Conservation (phyloP, 192 early-diverging fungal species). For the Coemansia sp. region DNA sequence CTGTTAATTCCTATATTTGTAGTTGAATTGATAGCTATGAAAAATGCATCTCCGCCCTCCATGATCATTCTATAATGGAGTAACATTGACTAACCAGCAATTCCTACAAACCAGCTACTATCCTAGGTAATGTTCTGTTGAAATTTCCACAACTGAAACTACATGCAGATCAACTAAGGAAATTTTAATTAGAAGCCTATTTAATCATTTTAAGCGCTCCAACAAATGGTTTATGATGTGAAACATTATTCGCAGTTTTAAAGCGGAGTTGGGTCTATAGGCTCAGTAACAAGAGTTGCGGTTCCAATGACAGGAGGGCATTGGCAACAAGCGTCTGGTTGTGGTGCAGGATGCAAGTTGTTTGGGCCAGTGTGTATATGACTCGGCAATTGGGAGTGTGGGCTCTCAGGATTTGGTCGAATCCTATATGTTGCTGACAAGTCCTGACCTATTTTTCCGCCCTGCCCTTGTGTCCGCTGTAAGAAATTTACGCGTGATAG, state of each 20-base stretch:
- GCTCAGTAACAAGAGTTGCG: constrained; percentile 38
- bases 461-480: background rate
- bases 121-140: background rate
- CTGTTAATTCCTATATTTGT: background rate
- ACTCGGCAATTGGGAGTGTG: background rate
- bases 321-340: constrained; percentile 4
- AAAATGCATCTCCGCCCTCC: no score
- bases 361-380: background rate
- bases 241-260: background rate
- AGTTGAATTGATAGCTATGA: no score
- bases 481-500: background rate
- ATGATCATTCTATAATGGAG: background rate
- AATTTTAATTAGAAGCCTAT: no score
- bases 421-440: background rate
- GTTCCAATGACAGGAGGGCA: constrained; percentile 24
- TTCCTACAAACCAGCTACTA: background rate
- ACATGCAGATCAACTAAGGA: no score
- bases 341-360: background rate
- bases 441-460: background rate
- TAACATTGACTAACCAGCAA: background rate
- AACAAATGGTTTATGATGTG: no score
- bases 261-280: constrained; percentile 1
- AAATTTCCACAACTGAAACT: no score
- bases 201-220: no score
- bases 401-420: background rate